A percentile compares a stretch with the other conserved stretches of the same genome.
Evolutionary conservation across 1,284 basidiomycete species (phyloP).

Genomic region (Apiotrichum montevideense): DNA sequence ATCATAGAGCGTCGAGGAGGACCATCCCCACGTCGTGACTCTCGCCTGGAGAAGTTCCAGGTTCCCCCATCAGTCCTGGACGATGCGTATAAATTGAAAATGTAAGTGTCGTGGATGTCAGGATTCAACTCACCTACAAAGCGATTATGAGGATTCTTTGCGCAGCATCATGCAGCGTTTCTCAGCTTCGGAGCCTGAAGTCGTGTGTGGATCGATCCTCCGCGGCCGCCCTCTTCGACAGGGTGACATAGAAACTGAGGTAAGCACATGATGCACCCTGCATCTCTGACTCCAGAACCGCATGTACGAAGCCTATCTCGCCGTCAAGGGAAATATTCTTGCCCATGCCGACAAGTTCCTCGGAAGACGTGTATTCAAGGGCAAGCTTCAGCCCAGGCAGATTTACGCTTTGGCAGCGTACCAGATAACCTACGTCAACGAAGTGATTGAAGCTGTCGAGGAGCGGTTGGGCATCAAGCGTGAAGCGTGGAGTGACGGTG

Average conservation of each 20-base stretch:
- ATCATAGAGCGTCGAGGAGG: neutral
- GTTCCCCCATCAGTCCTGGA: constrained; percentile 17
- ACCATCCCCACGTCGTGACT: constrained; percentile 3
- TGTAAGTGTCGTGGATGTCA: neutral
- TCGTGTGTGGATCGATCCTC: constrained; percentile 21
- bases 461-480: constrained; percentile 4
- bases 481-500: neutral
- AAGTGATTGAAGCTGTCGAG: constrained; percentile 3
- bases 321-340: constrained; percentile 1
- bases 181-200: constrained; percentile 23
- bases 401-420: constrained; percentile 28
- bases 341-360: constrained; percentile 8
- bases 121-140: neutral
- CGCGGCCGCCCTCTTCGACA: neutral
- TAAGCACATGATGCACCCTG: constrained; percentile 9
- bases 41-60: constrained; percentile 9
- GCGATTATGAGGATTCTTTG: constrained; percentile 8
- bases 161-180: constrained; percentile 18
- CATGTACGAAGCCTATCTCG: neutral
- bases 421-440: constrained; percentile 22
- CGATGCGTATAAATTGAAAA: constrained; percentile 21
- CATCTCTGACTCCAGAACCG: constrained; percentile 20
- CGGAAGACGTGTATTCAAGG: constrained; percentile 4
- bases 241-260: constrained; percentile 1
- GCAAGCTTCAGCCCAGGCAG: constrained; percentile 6